A percentile compares a stretch with the other conserved stretches of the same genome.
Evolutionary conservation across 495 filamentous ascomycete genomes (phyloP).

Genomic region (Penicillium ochrochloron): DNA sequence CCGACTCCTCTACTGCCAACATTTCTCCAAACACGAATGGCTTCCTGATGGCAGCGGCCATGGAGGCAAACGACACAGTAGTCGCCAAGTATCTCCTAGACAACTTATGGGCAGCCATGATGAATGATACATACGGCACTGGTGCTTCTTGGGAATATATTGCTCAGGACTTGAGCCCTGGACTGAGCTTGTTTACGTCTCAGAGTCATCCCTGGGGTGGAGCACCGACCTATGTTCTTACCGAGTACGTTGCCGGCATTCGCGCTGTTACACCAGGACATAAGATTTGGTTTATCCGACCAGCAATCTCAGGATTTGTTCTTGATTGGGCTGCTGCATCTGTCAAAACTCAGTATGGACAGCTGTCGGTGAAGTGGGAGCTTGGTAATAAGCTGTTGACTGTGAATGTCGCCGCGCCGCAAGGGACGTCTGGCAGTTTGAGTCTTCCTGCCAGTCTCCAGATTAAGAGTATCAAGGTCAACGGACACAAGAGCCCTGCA

Average conservation of each 20-base stretch:
- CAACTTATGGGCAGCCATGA: constrained; percentile 39
- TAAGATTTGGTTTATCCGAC: constrained; percentile 4
- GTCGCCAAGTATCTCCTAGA: constrained; percentile 28
- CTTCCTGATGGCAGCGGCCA: constrained; percentile 23
- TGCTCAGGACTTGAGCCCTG: constrained; percentile 35
- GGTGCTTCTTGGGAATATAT: constrained; percentile 47
- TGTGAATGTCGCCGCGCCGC: neutral
- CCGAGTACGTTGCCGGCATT: constrained; percentile 27
- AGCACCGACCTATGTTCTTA: constrained; percentile 42
- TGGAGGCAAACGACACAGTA: constrained; percentile 2
- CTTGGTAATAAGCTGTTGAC: neutral
- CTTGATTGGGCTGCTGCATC: neutral
- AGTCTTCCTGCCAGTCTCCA: neutral
- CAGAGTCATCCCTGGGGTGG: constrained; percentile 45
- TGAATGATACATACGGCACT: constrained; percentile 35
- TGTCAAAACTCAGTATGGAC: constrained; percentile 9
- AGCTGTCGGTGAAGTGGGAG: constrained; percentile 1
- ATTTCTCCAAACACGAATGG: constrained; percentile 26
- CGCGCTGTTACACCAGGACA: constrained; percentile 3
- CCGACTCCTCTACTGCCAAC: constrained; percentile 4
- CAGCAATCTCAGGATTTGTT: constrained; percentile 1
- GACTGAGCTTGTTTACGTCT: constrained; percentile 40
- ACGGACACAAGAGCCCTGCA: neutral
- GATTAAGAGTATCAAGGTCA: neutral
- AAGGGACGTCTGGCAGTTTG: constrained; percentile 5